phyloP scores from a whole-genome alignment of 1,284 basidiomycete genomes.

The Pseudozyma flocculosa region DNA sequence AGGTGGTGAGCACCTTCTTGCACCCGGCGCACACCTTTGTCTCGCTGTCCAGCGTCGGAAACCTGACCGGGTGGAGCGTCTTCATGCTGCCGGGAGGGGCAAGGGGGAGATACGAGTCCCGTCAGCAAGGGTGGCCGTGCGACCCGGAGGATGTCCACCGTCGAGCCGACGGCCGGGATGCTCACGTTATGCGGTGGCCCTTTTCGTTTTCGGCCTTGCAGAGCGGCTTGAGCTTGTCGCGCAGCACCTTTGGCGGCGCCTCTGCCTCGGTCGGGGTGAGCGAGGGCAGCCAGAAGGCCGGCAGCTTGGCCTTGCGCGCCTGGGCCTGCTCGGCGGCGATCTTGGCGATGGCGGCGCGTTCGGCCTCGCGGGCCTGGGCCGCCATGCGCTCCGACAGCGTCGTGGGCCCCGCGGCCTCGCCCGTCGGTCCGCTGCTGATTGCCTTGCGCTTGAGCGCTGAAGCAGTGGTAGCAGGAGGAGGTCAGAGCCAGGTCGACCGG shows the following conservation, averaged over 20 bases:
- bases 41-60: slow-evolving; percentile 57
- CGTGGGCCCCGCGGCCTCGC: background rate
- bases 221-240: slow-evolving; percentile 72
- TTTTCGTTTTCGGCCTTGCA: slow-evolving; percentile 69
- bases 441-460: too few species aligned
- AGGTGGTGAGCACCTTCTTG: slow-evolving; percentile 68
- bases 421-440: too few species aligned
- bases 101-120: too few species aligned
- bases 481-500: too few species aligned
- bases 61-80: slow-evolving; percentile 72
- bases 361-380: slow-evolving; percentile 71
- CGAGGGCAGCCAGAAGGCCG: slow-evolving; percentile 75
- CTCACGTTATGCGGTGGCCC: slow-evolving; percentile 1
- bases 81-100: too few species aligned
- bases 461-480: too few species aligned
- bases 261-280: slow-evolving; percentile 20
- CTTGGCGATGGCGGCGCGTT: slow-evolving; percentile 74
- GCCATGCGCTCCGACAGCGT: background rate
- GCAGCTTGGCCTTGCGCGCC: slow-evolving; percentile 77
- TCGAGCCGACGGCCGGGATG: too few species aligned
- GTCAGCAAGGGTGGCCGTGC: slow-evolving; percentile 1
- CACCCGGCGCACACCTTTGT: slow-evolving; percentile 62
- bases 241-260: slow-evolving; percentile 68
- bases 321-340: slow-evolving; percentile 79
- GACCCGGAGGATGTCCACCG: too few species aligned